A percentile compares a stretch with the other conserved stretches of the same genome.
Evolutionary conservation across 345 rosid species (phyloP).

Genomic region (Lepidium sativum): DNA sequence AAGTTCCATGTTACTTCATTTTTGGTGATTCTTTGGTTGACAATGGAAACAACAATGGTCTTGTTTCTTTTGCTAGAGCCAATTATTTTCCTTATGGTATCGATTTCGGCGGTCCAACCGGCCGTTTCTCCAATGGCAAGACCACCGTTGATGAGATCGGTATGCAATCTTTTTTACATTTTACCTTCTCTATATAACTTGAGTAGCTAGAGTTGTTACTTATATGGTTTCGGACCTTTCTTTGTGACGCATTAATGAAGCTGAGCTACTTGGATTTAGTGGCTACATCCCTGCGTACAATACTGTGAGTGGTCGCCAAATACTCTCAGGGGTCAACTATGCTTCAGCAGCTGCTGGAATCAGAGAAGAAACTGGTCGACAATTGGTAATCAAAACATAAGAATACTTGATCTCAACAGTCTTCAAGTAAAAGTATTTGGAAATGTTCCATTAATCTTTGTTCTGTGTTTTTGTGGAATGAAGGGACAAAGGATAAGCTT

Average conservation of each 20-base stretch:
- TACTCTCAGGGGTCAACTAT: constrained; percentile 44
- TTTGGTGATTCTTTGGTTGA: constrained; percentile 95
- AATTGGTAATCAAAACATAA: constrained; percentile 16
- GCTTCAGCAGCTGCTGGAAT: constrained; percentile 53
- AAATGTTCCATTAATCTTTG: background rate
- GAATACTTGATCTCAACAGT: background rate
- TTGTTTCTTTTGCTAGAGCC: constrained; percentile 62
- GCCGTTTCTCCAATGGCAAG: constrained; percentile 74
- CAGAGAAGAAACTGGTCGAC: constrained; percentile 41
- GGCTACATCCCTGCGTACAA: constrained; percentile 47
- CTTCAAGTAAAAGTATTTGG: background rate
- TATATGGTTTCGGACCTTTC: background rate
- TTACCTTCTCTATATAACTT: background rate
- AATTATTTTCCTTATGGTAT: constrained; percentile 80
- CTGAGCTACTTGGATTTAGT: constrained; percentile 53
- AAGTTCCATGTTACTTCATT: constrained; percentile 75
- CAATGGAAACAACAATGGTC: constrained; percentile 79
- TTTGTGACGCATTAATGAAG: constrained; percentile 38
- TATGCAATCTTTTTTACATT: constrained; percentile 13
- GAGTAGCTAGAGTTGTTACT: background rate
- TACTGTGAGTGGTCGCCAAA: constrained; percentile 38
- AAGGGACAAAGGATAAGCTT: constrained; percentile 48
- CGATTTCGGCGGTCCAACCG: constrained; percentile 77
- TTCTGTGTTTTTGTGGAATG: background rate
- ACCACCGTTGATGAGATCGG: constrained; percentile 75